Conservation (phyloP, 1,139 yeast species). For the Magnusiomyces sp. region DNA sequence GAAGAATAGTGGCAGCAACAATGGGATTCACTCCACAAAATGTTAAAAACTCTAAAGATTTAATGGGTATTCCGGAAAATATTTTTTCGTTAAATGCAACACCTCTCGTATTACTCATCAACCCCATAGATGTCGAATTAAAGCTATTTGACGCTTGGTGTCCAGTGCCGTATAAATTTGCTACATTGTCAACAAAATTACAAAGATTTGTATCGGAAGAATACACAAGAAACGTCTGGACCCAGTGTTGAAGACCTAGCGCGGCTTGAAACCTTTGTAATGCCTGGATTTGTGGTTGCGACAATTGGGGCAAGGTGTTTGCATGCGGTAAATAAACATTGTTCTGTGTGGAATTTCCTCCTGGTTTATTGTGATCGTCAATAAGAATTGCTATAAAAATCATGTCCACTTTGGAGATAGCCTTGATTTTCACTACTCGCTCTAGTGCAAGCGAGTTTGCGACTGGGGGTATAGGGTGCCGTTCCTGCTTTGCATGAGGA, state of each 20-base stretch:
- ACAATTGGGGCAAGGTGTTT: neutral
- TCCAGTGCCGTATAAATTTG: constrained; percentile 2
- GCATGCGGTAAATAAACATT: no score
- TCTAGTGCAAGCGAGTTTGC: constrained; percentile 1
- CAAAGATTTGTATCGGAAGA: constrained; percentile 1
- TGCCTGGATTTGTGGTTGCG: constrained; percentile 3
- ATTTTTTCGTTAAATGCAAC: constrained; percentile 2
- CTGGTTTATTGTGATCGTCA: neutral
- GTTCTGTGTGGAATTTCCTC: no score
- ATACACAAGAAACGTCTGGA: constrained; percentile 8
- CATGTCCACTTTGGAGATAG: constrained; percentile 9
- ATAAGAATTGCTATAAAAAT: constrained; percentile 7
- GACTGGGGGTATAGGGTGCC: neutral
- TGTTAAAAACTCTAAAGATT: constrained; percentile 9
- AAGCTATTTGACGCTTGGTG: neutral
- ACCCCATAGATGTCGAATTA: neutral
- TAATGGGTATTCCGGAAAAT: constrained; percentile 6
- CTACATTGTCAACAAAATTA: constrained; percentile 6
- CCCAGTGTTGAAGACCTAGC: constrained; percentile 10
- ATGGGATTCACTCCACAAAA: constrained; percentile 12
- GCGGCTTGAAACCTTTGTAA: constrained; percentile 9
- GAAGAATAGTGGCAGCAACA: constrained; percentile 10
- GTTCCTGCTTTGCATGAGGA: neutral
- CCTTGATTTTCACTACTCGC: constrained; percentile 6
- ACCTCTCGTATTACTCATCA: neutral